Conservation (phyloP, 257 asterid genomes). For the Leptodermis oblonga region DNA sequence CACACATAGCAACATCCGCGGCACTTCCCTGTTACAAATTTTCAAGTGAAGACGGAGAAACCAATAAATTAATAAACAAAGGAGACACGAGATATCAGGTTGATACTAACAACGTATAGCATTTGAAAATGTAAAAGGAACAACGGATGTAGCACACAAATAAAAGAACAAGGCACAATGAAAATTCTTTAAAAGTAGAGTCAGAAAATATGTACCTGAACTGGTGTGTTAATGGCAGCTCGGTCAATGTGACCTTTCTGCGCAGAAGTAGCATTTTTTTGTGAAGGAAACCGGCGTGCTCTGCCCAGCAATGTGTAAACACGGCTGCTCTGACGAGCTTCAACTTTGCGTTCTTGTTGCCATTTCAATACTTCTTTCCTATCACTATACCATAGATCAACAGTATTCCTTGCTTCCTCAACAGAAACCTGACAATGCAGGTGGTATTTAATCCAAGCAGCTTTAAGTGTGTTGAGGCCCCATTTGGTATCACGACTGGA, state of each 20-base stretch:
- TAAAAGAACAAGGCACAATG: background rate
- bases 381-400: constrained; percentile 89
- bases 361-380: constrained; percentile 81
- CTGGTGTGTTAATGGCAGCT: constrained; percentile 98
- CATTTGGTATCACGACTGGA: too few species aligned
- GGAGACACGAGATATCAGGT: background rate
- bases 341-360: constrained; percentile 72
- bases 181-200: background rate
- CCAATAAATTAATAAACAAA: background rate
- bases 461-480: constrained; percentile 8
- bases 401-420: constrained; percentile 89
- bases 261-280: constrained; percentile 43
- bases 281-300: constrained; percentile 83
- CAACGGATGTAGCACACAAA: background rate
- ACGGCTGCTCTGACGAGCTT: constrained; percentile 45
- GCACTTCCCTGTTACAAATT: constrained; percentile 81
- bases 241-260: constrained; percentile 83
- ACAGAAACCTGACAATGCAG: constrained; percentile 68
- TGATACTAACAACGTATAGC: background rate
- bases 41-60: background rate
- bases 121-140: background rate
- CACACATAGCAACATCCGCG: constrained; percentile 98
- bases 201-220: constrained; percentile 53
- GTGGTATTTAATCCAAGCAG: constrained; percentile 15
- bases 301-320: constrained; percentile 88